Evolutionary conservation across 208 protist species (phyloP).

Genomic region (Endotrypanum monterogeii): DNA sequence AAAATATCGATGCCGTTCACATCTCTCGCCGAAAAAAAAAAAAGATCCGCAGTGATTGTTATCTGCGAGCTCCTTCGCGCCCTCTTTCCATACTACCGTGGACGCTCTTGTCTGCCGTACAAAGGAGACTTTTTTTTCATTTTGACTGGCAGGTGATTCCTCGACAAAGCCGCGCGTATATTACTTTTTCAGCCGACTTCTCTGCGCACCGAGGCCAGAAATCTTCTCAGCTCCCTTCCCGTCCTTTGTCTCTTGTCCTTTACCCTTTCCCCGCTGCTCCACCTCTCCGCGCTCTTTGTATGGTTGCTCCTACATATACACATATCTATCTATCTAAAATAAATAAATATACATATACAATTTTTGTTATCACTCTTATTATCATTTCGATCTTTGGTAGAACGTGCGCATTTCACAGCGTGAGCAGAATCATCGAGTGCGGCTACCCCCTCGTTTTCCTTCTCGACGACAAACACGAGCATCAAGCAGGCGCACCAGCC

Average conservation of each 20-base stretch:
- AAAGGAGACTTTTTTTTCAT: background rate
- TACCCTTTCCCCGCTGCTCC: background rate
- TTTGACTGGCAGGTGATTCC: background rate
- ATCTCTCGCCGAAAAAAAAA: too few species aligned
- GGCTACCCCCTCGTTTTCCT: background rate
- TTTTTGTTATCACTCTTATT: too few species aligned
- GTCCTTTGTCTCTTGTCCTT: background rate
- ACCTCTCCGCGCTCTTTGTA: too few species aligned
- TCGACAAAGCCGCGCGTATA: background rate
- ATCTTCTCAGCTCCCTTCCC: background rate
- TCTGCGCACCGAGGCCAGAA: background rate
- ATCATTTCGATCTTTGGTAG: too few species aligned
- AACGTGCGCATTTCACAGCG: too few species aligned
- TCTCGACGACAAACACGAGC: background rate
- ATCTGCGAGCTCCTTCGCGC: too few species aligned
- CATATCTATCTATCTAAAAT: background rate
- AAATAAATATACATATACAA: too few species aligned
- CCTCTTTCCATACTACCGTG: too few species aligned
- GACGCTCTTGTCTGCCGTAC: too few species aligned
- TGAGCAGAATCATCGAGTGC: background rate
- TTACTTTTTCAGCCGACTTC: background rate
- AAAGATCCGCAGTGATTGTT: too few species aligned
- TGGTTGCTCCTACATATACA: background rate
- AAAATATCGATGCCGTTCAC: too few species aligned
- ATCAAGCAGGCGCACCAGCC: background rate